A percentile compares a stretch with the other conserved stretches of the same genome.
phyloP scores from a whole-genome alignment of 148 eudicot species.

The Rhododendron ferrugineum region DNA sequence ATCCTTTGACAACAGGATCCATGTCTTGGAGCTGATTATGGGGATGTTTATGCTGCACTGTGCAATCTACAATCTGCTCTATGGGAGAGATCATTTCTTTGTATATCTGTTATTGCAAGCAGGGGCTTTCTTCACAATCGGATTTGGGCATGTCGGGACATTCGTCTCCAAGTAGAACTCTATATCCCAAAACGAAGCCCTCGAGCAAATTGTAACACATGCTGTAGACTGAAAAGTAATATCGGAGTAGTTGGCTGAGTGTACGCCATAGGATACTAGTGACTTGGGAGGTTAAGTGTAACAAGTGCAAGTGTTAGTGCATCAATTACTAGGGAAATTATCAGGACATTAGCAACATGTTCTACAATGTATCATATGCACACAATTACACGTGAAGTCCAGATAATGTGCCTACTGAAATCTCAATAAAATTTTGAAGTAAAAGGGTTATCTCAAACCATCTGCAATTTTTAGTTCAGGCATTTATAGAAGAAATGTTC shows the following conservation, averaged over 20 bases:
- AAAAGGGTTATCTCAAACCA: neutral
- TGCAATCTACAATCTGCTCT: constrained; percentile 26
- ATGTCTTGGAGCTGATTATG: constrained; percentile 30
- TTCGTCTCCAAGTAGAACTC: neutral
- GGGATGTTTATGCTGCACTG: constrained; percentile 34
- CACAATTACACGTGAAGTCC: neutral
- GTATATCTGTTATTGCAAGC: constrained; percentile 35
- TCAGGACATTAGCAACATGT: neutral
- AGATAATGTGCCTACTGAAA: neutral
- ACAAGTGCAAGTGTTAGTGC: too few species aligned
- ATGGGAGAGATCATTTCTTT: constrained; percentile 30
- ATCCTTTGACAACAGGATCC: constrained; percentile 26
- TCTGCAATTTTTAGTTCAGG: neutral
- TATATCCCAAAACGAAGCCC: neutral
- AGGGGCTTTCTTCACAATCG: constrained; percentile 33
- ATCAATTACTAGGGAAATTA: neutral
- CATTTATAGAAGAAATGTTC: neutral
- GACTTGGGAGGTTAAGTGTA: neutral
- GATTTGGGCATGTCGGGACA: constrained; percentile 34
- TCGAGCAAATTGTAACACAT: neutral
- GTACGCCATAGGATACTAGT: neutral
- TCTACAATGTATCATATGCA: neutral
- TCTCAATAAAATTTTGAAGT: neutral
- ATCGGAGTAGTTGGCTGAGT: neutral
- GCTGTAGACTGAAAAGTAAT: neutral